phyloP scores from a whole-genome alignment of 768 basidiomycete species.

The Rhizopogon vesiculosus region DNA sequence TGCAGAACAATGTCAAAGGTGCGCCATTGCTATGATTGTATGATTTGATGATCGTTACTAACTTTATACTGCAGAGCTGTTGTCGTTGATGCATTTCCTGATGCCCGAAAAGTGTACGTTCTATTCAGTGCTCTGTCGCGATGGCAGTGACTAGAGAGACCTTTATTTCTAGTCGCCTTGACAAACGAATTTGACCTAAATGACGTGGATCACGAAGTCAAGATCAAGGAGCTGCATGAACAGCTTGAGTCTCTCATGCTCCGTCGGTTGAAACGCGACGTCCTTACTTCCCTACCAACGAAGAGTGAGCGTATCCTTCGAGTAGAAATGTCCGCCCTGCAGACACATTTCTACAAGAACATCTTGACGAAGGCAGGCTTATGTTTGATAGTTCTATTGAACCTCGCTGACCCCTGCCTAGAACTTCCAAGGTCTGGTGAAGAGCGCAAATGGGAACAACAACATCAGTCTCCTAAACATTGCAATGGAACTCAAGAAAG shows the following conservation, averaged over 20 bases:
- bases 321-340: constrained; percentile 95
- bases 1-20: constrained; percentile 99
- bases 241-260: constrained; percentile 95
- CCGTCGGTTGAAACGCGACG: constrained; percentile 90
- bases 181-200: constrained; percentile 94
- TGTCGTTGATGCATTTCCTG: constrained; percentile 98
- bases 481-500: constrained; percentile 99
- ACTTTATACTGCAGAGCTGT: constrained; percentile 55
- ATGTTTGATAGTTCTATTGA: not conserved
- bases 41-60: constrained; percentile 3
- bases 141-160: constrained; percentile 6
- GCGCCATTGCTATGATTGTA: constrained; percentile 13
- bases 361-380: constrained; percentile 79
- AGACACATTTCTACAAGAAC: constrained; percentile 98
- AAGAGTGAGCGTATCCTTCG: constrained; percentile 98
- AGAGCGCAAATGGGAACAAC: constrained; percentile 82
- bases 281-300: constrained; percentile 91
- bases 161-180: constrained; percentile 60
- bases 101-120: constrained; percentile 95
- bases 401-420: constrained; percentile 24
- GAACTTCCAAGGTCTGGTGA: constrained; percentile 92
- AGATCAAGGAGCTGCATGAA: constrained; percentile 93
- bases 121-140: not conserved
- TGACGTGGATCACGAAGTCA: constrained; percentile 88
- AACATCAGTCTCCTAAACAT: constrained; percentile 97